Percentiles rank a stretch among this genome's conserved stretches.
phyloP scores from a whole-genome alignment of 1,284 basidiomycete genomes.

The Cutaneotrichosporon sp. region DNA sequence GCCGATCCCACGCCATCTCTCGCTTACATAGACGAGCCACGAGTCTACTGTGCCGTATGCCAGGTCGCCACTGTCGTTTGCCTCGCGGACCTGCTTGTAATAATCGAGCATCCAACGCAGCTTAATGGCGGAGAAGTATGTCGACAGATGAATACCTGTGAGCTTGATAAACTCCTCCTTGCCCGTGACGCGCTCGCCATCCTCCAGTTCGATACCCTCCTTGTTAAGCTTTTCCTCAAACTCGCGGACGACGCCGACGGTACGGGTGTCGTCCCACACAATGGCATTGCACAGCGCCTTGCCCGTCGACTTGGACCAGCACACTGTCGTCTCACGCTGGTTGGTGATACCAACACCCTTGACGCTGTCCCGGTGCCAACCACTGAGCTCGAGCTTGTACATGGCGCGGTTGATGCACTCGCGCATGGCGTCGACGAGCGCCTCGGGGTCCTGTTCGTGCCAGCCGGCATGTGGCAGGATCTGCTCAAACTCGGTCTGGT shows the following conservation, averaged over 20 bases:
- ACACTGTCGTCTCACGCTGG: slow-evolving; percentile 93
- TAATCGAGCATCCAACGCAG: slow-evolving; percentile 95
- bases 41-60: slow-evolving; percentile 93
- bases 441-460: slow-evolving; percentile 90
- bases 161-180: slow-evolving; percentile 44
- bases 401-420: slow-evolving; percentile 71
- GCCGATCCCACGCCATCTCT: background rate
- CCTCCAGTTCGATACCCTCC: slow-evolving; percentile 65
- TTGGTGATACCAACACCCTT: slow-evolving; percentile 94
- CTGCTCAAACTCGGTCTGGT: slow-evolving; percentile 86
- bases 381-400: slow-evolving; percentile 64
- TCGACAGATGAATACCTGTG: slow-evolving; percentile 85
- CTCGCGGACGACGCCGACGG: slow-evolving; percentile 72
- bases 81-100: slow-evolving; percentile 67
- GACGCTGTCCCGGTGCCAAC: slow-evolving; percentile 69
- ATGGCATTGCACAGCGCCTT: slow-evolving; percentile 83
- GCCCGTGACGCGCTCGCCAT: slow-evolving; percentile 53
- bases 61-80: slow-evolving; percentile 76
- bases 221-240: slow-evolving; percentile 67
- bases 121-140: slow-evolving; percentile 96
- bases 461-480: slow-evolving; percentile 87
- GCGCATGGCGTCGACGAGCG: slow-evolving; percentile 73
- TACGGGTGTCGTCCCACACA: slow-evolving; percentile 94
- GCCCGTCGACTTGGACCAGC: slow-evolving; percentile 86
- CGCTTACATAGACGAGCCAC: slow-evolving; percentile 58